Conservation (phyloP, 2,329 filamentous ascomycete species). For the Botryotinia narcissicola region DNA sequence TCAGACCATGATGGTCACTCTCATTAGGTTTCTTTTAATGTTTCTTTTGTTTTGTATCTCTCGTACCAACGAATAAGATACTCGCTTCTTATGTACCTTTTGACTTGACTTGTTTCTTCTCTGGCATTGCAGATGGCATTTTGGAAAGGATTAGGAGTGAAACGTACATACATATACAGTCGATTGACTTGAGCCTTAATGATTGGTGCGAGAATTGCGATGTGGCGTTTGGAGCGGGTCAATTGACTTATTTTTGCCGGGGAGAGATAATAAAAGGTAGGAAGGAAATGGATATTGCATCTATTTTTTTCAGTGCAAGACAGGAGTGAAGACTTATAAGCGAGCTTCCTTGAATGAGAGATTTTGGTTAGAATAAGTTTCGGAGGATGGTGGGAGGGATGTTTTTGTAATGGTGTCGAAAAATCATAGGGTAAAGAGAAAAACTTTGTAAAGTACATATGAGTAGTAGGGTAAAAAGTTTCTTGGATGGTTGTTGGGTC, state of each 20-base stretch:
- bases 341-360: background rate
- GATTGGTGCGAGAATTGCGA: background rate
- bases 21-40: conserved; percentile 26
- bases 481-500: background rate
- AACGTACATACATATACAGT: background rate
- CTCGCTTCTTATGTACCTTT: background rate
- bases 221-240: background rate
- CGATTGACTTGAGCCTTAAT: conserved; percentile 4
- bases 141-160: background rate
- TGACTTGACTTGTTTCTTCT: background rate
- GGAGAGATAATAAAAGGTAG: background rate
- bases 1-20: conserved; percentile 36
- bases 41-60: background rate
- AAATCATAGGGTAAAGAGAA: background rate
- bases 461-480: conserved; percentile 14
- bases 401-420: background rate
- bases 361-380: background rate
- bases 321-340: background rate
- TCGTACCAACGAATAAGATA: no score
- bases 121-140: background rate
- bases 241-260: background rate
- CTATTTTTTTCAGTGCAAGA: background rate
- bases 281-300: background rate
- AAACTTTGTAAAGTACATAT: conserved; percentile 2
- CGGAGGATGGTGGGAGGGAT: no score